phyloP scores from a whole-genome alignment of 495 filamentous ascomycete genomes.

The Penicillium arizonense region DNA sequence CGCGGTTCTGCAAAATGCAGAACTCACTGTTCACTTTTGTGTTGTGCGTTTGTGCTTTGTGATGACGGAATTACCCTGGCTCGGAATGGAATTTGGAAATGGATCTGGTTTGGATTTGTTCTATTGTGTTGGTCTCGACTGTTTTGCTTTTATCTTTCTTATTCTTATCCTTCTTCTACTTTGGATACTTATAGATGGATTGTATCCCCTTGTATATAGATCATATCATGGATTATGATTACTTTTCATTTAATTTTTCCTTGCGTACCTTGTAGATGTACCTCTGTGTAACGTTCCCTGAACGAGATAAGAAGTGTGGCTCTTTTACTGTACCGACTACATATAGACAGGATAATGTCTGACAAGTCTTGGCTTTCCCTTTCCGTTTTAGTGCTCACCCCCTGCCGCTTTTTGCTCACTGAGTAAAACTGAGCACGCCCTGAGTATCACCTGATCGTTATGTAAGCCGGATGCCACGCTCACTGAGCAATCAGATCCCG shows the following conservation, averaged over 20 bases:
- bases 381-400: too few relatives aligned
- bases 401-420: too few relatives aligned
- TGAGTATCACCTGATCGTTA: too few relatives aligned
- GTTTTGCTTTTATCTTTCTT: neutral
- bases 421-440: too few relatives aligned
- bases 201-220: conserved; percentile 1
- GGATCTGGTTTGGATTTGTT: neutral
- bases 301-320: too few relatives aligned
- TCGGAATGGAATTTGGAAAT: neutral
- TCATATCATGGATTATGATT: conserved; percentile 7
- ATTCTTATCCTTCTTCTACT: neutral
- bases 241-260: neutral
- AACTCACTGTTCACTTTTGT: neutral
- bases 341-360: too few relatives aligned
- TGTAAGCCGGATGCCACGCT: too few relatives aligned
- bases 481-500: too few relatives aligned
- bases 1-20: neutral
- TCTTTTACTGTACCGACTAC: too few relatives aligned
- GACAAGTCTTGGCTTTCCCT: too few relatives aligned
- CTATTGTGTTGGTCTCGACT: neutral
- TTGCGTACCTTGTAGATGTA: too few relatives aligned
- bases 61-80: conserved; percentile 3
- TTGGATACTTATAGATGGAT: neutral
- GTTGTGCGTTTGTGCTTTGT: neutral
- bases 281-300: too few relatives aligned